Evolutionary conservation across 73 alveolate genomes (phyloP), one percentile per base, ranked within the genome.

Genomic region (Symbiodinium pilosum): DNA sequence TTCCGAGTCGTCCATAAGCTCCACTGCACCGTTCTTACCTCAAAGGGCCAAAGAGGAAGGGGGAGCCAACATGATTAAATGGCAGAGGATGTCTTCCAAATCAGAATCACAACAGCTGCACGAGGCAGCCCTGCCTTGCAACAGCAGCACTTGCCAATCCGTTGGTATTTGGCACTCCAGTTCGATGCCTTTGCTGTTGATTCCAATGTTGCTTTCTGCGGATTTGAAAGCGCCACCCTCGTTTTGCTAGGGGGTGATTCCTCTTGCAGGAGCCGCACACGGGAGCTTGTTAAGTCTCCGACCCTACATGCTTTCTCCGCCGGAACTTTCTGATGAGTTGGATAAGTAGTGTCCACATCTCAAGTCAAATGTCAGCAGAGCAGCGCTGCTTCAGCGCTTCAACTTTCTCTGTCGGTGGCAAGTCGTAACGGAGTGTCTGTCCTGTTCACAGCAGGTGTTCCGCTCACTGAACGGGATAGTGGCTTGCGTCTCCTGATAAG

Each of bases 131-230:
- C 3, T 64, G 38, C 81, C 81, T 64, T 64, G 39, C 24, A 28
- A 38, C 34, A 64, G 81, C 30, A 64, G 81, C 81, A 64, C 81
- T 28, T 64, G 81, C 81, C 81, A 64, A 24, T 64, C 81, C 81
- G 30, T 4, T 24, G 81, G 81, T 14, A 64, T 20, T 64, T 38
- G 39, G 3, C 38, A 28, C 41, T 64, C 38, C 12, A 64, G 81
- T 24, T 64, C 81, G 30, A 64, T 64, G 30, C 81, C 81, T 64
- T 24, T 28, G 81, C 81, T 9, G n/a, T n/a, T n/a, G n/a, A n/a
- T n/a, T n/a, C n/a, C n/a, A n/a, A n/a, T n/a, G n/a, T n/a, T n/a
- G n/a, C n/a, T n/a, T n/a, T n/a, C n/a, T n/a, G n/a, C n/a, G n/a
- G n/a, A n/a, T n/a, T n/a, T n/a, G n/a, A n/a, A n/a, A n/a, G n/a